These are phyloP conservation scores for Colletotrichum australisinense DNA, from an alignment of 2,329 filamentous ascomycete species.

Conservation along the genomic window DNA sequence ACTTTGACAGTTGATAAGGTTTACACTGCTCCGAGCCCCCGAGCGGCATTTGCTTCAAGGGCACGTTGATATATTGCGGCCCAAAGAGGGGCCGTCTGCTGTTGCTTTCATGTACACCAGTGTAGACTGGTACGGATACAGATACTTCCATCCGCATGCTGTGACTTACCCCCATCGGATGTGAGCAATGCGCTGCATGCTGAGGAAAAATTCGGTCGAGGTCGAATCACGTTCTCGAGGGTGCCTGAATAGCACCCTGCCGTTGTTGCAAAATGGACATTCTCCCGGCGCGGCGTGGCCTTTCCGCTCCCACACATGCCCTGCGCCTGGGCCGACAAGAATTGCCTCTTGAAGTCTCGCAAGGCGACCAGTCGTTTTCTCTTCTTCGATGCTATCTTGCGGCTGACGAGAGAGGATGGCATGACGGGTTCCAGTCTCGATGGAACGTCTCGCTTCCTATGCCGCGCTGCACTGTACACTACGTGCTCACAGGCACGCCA, in stretches of 20 bases:
- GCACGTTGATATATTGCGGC: not conserved
- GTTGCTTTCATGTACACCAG: not conserved
- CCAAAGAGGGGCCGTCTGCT: slow-evolving; percentile 4
- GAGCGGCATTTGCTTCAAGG: not conserved
- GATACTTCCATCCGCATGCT: not conserved
- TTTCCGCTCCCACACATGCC: not conserved
- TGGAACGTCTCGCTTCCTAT: not conserved
- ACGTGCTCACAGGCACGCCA: slow-evolving; percentile 26
- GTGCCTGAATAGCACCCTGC: not conserved
- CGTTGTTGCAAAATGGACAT: not conserved
- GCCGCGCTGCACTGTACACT: slow-evolving; percentile 2
- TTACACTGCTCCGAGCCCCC: slow-evolving; percentile 1
- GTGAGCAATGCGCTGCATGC: not conserved
- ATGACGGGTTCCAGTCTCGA: slow-evolving; percentile 10
- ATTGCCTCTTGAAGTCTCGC: not conserved
- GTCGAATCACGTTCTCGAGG: not conserved
- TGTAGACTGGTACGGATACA: not conserved
- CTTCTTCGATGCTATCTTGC: not conserved
- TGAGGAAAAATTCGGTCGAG: not conserved
- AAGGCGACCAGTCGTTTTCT: slow-evolving; percentile 1
- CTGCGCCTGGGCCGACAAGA: not conserved
- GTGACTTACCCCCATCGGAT: not conserved
- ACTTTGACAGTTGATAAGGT: slow-evolving; percentile 15
- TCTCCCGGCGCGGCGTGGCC: not conserved
- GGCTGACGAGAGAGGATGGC: slow-evolving; percentile 19